Evolutionary conservation across 129 eudicot species (phyloP), one percentile per base, ranked within the genome.

Genomic region (Rutidosis leptorrhynchoides): DNA sequence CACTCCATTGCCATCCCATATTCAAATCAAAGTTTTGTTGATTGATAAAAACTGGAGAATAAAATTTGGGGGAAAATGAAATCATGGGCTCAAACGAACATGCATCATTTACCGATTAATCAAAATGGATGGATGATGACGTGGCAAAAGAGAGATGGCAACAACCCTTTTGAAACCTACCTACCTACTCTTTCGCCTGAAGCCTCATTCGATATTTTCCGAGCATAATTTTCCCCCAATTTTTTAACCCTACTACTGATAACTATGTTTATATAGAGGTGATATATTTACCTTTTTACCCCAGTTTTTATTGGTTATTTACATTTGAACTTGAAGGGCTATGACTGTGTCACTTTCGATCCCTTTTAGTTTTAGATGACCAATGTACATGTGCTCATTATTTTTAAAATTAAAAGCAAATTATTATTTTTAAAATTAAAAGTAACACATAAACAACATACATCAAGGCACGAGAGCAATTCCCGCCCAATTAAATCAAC

Each of bases 41-140:
- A 46, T 45, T 46, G 0, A 5, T 43, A n/a, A 51, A 51, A 5
- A 20, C 22, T n/a, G 4, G 23, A 49, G 1, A n/a, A 25, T 45
- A 40, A 40, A 40, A 11, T 12, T n/a, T n/a, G 16, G 16, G 5
- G 42, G 48, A 48, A 45, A 28, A 51, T 27, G 49, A 17, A 49
- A 49, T 67, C 71, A 67, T 67, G 15, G 48, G 49, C 51, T 67
- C 72, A 67, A 35, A 62, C 72, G 52, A 35, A 62, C 62, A 51
- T 67, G 49, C 46, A 40, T 40, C 46, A 12, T 40, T 40, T 12
- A 40, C 46, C 46, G 46, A 40, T 40, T 12, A 11, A 40, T 11
- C 51, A 17, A n/a, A 0, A 11, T 10, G 7, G 30, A 15, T 3
- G 29, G 16, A 30, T 52, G 61, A 67, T 30, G 62, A 15, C 17